Conservation (phyloP, 2,329 filamentous ascomycete genomes). For the Cordyceps militaris region DNA sequence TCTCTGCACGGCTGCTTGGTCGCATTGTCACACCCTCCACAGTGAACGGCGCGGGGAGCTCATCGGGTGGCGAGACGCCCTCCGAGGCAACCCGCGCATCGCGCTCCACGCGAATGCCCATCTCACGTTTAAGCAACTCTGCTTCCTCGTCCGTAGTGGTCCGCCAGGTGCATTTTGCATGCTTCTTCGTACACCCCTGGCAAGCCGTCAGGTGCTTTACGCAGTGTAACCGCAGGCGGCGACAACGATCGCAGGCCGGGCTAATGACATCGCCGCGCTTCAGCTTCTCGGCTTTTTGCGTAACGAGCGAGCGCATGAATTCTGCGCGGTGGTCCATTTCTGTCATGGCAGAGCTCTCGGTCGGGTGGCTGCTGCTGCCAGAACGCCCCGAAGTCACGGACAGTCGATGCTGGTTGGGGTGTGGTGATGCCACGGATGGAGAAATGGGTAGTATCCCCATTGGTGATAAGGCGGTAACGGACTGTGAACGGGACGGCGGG, state of each 20-base stretch:
- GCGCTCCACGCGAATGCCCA: slow-evolving; percentile 16
- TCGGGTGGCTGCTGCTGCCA: slow-evolving; percentile 15
- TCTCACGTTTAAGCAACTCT: slow-evolving; percentile 23
- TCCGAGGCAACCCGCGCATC: slow-evolving; percentile 3
- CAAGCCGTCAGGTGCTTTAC: slow-evolving; percentile 82
- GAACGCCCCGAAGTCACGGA: slow-evolving; percentile 14
- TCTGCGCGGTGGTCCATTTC: slow-evolving; percentile 25
- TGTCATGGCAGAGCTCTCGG: slow-evolving; percentile 20
- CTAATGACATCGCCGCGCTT: slow-evolving; percentile 65
- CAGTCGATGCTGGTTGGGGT: slow-evolving; percentile 15
- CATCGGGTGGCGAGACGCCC: not conserved
- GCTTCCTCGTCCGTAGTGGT: slow-evolving; percentile 68
- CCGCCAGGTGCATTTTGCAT: slow-evolving; percentile 82
- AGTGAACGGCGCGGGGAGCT: not conserved
- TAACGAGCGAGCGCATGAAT: slow-evolving; percentile 50
- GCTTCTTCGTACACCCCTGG: slow-evolving; percentile 81
- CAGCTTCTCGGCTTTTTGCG: slow-evolving; percentile 67
- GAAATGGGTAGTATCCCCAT: slow-evolving; percentile 21
- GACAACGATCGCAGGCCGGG: slow-evolving; percentile 80
- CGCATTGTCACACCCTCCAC: slow-evolving; percentile 1
- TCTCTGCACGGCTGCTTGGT: slow-evolving; percentile 13
- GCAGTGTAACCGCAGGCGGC: slow-evolving; percentile 72
- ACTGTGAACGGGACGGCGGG: slow-evolving; percentile 23
- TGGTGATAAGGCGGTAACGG: slow-evolving; percentile 21
- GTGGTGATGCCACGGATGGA: slow-evolving; percentile 20